Base-by-base conservation (phyloP, 2,329 filamentous ascomycete genomes). In the Talaromyces marneffei region DNA sequence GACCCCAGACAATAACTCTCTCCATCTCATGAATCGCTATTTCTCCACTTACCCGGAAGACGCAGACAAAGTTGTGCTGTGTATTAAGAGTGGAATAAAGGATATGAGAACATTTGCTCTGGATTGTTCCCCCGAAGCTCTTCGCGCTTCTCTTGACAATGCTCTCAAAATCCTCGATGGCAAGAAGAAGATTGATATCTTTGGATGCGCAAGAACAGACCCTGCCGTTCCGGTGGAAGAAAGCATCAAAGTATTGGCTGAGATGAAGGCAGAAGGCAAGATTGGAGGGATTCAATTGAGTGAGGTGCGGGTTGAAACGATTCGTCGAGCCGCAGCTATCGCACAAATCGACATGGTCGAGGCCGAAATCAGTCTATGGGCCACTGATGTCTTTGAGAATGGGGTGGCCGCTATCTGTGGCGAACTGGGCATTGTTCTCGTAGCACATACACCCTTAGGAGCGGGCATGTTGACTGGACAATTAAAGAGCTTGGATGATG, bases 11-110 rank as follows among this genome's bases (percentile, higher is more conserved):
- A 79, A 79, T 67, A 87, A 88, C 74, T 84, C 80, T 3, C 71
- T 87, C 67, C 80, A 82, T 35, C 73, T 89, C 8, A 73, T 89
- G 39, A 80, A 83, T 63, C 76, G 79, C 29, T 89, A 89, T 74
- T 87, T 89, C 69, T 78, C 78, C 25, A 79, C 81, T 61, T 82
- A 88, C 68, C 86, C 87, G 1, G 83, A 86, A 63, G 83, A 88
- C 64, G 85, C 85, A 8, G 76, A 80, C 52, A 84, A 85, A 68
- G 78, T 89, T 7, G 79, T 86, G 8, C 72, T 89, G 54, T 81
- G 79, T 67, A 80, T 89, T 69, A 89, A 89, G 74, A 56, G 29
- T 33, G 59, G 59, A 23, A 4, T 61, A 20, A 31, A 48, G 10
- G 18, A 35, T 9, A 31, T 61, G 40, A 85, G 85, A 23, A 82